Evolutionary conservation across 148 eudicot species (phyloP), one percentile per base, ranked within the genome.

Genomic region (Rhododendron ovatum): DNA sequence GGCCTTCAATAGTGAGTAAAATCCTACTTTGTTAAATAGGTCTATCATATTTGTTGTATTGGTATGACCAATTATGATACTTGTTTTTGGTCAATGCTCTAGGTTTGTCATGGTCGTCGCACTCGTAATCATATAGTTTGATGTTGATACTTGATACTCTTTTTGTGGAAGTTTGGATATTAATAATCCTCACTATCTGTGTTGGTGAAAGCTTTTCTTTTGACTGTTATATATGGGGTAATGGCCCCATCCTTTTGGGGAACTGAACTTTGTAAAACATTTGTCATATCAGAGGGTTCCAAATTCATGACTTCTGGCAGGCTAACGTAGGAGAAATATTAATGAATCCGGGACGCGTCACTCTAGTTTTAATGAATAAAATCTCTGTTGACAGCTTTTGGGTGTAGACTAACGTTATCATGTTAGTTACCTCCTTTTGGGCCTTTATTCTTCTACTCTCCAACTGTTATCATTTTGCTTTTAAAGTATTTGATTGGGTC

Each of bases 1-100:
- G 92, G 85, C 94, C 94, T 81, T 89, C 93, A 85, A 51, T 90
- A 83, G 99, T 96, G 87, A 89, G 98, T 93, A 85, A 59, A 69
- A 28, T 61, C 75, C 20, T 76, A 78, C 26, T 13, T 26, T 48
- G 37, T 5, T 59, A 30, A 48, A 39, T 18, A 28, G 43, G n/a
- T 48, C 74, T 6, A 63, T 30, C 43, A 33, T 78, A 69, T 74
- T 80, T 86, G 80, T 85, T 78, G 14, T 20, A 74, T 79, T 86
- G 80, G 45, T 84, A 85, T 63, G 85, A 20, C 55, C 59, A 57
- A 39, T 74, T 12, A 18, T 84, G 80, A 22, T 76, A 51, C 80
- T 30, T 80, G 18, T 20, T 47, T 86, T 26, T 67, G 76, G 82
- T 37, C 65, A 50, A 50, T 61, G 35, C 35, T 65, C 80, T 78